These are phyloP conservation scores for Gossypium rotundifolium DNA, from an alignment of 345 rosid species.

Conservation along the genomic window DNA sequence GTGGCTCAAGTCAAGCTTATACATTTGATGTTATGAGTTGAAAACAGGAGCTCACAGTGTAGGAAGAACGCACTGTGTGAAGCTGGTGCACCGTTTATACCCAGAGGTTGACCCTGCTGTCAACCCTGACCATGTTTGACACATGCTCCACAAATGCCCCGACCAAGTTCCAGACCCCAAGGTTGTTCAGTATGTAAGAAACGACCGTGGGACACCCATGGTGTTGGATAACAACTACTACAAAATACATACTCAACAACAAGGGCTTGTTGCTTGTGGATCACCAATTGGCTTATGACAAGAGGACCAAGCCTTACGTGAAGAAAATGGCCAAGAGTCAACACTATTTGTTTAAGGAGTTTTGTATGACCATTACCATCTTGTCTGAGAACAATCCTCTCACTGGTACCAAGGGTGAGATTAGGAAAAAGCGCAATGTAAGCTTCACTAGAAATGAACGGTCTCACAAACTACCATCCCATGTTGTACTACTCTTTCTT, in stretches of 20 bases:
- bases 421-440: constrained; percentile 81
- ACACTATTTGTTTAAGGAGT: constrained; percentile 85
- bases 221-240: constrained; percentile 87
- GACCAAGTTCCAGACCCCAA: constrained; percentile 89
- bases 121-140: constrained; percentile 76
- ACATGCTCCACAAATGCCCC: constrained; percentile 95
- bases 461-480: no score
- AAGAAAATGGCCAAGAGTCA: constrained; percentile 94
- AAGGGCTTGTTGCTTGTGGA: constrained; percentile 83
- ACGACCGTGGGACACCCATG: constrained; percentile 95
- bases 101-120: constrained; percentile 76
- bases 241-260: constrained; percentile 81
- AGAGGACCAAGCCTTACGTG: constrained; percentile 75
- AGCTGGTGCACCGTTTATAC: constrained; percentile 85
- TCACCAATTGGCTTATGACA: constrained; percentile 81
- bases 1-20: no score
- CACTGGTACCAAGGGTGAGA: constrained; percentile 83
- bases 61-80: constrained; percentile 90
- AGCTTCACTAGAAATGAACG: constrained; percentile 41
- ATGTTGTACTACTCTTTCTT: no score
- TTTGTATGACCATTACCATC: constrained; percentile 67
- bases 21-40: no score
- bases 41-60: constrained; percentile 76
- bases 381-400: constrained; percentile 93
- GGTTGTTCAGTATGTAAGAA: constrained; percentile 92